Evolutionary conservation across 116 monocot species (phyloP).

Genomic region (Papilionanthe hybrid): DNA sequence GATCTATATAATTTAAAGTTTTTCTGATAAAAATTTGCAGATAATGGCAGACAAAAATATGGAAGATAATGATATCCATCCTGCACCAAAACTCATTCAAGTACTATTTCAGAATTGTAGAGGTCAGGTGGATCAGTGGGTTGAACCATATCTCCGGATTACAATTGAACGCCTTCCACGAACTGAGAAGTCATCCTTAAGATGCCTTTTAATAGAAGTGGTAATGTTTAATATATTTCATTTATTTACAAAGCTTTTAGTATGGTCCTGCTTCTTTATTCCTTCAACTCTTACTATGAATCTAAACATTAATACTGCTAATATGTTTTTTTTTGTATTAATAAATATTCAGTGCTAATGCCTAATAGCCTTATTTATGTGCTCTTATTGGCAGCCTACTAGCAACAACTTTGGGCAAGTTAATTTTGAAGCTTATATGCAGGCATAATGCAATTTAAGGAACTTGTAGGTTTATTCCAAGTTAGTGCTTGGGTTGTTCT

Average conservation of each 20-base stretch:
- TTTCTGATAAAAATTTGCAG: conserved; percentile 33
- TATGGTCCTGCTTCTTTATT: neutral
- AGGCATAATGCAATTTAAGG: neutral
- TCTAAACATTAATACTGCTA: neutral
- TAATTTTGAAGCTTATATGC: neutral
- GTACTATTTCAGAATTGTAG: conserved; percentile 94
- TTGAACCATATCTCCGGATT: conserved; percentile 85
- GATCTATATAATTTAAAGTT: neutral
- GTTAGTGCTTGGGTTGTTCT: neutral
- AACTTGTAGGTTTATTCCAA: neutral
- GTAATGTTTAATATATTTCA: conserved; percentile 26
- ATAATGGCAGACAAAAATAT: conserved; percentile 87
- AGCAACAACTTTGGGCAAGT: neutral
- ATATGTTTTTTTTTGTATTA: neutral
- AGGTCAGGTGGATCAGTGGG: conserved; percentile 95
- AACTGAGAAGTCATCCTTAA: conserved; percentile 61
- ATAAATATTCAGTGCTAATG: neutral
- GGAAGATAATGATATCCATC: conserved; percentile 78
- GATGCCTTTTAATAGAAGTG: conserved; percentile 84
- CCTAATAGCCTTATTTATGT: neutral
- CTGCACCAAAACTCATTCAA: conserved; percentile 98
- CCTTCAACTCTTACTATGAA: neutral
- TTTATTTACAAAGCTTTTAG: neutral
- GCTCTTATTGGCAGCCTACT: neutral
- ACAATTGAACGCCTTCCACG: conserved; percentile 59